Evolutionary conservation across 495 filamentous ascomycete genomes (phyloP).

Genomic region (Aeminium ludgeri): DNA sequence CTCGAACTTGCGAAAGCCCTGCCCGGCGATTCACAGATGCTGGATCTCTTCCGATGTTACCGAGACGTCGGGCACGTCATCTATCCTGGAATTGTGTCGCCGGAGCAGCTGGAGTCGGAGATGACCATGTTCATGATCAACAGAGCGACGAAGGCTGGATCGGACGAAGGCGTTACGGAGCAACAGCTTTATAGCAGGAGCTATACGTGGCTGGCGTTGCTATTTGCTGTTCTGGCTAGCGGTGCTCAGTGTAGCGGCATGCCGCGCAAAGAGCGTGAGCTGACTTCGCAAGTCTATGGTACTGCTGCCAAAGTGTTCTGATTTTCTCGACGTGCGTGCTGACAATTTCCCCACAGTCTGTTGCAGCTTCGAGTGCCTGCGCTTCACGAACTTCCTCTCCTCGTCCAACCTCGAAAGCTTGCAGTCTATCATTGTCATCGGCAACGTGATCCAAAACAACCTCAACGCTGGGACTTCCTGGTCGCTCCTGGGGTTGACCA

Average conservation of each 20-base stretch:
- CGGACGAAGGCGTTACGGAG: constrained; percentile 30
- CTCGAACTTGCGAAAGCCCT: constrained; percentile 57
- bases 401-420: constrained; percentile 42
- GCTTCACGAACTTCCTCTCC: constrained; percentile 44
- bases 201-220: constrained; percentile 48
- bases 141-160: constrained; percentile 35
- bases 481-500: constrained; percentile 40
- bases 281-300: constrained; percentile 44
- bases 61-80: constrained; percentile 61
- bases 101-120: constrained; percentile 46
- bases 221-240: constrained; percentile 66
- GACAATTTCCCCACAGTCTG: constrained; percentile 31
- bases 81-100: constrained; percentile 61
- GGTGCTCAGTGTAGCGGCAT: constrained; percentile 67
- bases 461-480: constrained; percentile 50
- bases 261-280: constrained; percentile 39
- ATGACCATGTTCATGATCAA: constrained; percentile 51
- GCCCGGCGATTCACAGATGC: constrained; percentile 45
- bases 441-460: constrained; percentile 45
- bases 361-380: constrained; percentile 46
- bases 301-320: constrained; percentile 12
- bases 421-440: constrained; percentile 40
- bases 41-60: constrained; percentile 55
- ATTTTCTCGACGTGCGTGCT: not conserved
- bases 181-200: constrained; percentile 35